Percentiles rank a stretch among this genome's conserved stretches.
phyloP scores from a whole-genome alignment of 1,139 yeast genomes.

The Kluyveromyces marxianus region DNA sequence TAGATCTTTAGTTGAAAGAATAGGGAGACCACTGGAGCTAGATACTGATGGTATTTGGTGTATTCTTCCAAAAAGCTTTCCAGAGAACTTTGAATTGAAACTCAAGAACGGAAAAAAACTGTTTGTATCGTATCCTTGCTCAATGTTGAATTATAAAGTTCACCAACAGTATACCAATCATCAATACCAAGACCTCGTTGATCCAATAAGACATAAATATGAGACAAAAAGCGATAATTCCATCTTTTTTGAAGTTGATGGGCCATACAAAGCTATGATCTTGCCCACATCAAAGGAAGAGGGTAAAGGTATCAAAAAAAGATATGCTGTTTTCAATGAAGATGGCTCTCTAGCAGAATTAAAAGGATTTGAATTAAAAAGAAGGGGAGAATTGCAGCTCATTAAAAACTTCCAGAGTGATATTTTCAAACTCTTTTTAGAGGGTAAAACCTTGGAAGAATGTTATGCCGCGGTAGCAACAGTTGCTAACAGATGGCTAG shows the following conservation, averaged over 20 bases:
- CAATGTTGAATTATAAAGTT: constrained; percentile 90
- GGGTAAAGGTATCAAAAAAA: constrained; percentile 90
- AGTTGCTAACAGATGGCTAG: constrained; percentile 94
- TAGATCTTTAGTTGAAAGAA: constrained; percentile 79
- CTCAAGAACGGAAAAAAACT: constrained; percentile 72
- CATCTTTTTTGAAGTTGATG: constrained; percentile 96
- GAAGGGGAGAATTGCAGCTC: constrained; percentile 92
- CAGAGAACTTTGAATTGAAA: constrained; percentile 73
- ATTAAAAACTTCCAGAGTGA: constrained; percentile 95
- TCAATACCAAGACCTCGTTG: constrained; percentile 83
- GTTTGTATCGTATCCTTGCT: constrained; percentile 85
- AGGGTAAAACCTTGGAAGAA: constrained; percentile 67
- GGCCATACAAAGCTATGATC: constrained; percentile 97
- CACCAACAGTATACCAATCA: constrained; percentile 88
- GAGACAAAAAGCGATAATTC: constrained; percentile 82
- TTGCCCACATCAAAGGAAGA: constrained; percentile 96
- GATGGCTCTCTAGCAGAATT: constrained; percentile 93
- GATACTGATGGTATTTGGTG: constrained; percentile 99
- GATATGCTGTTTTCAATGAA: constrained; percentile 94
- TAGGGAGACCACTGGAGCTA: constrained; percentile 91
- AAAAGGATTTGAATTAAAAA: constrained; percentile 92
- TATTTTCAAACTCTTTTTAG: constrained; percentile 82
- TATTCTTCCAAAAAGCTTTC: constrained; percentile 86
- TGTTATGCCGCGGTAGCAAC: constrained; percentile 88
- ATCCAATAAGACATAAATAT: constrained; percentile 60